Evolutionary conservation across 2,329 filamentous ascomycete species (phyloP).

Genomic region (Arthrocladium fulminans): DNA sequence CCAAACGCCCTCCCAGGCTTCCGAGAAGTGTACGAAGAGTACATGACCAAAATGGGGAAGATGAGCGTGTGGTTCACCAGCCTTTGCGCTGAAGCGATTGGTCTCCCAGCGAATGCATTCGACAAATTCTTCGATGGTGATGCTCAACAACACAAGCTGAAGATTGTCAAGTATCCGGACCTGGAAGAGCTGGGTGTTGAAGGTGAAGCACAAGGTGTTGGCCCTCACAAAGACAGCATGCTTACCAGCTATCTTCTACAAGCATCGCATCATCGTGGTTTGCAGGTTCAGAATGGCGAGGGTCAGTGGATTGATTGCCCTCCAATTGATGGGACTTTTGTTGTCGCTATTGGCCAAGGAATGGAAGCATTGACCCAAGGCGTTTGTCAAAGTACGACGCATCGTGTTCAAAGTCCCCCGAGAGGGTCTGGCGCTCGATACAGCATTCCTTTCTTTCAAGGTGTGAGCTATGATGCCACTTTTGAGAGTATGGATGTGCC

Average conservation of each 20-base stretch:
- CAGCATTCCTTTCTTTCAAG: slow-evolving; percentile 82
- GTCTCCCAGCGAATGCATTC: slow-evolving; percentile 61
- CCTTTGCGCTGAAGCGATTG: slow-evolving; percentile 76
- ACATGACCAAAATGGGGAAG: slow-evolving; percentile 65
- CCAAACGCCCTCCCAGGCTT: slow-evolving; percentile 56
- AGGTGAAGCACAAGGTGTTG: slow-evolving; percentile 49
- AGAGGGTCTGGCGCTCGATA: slow-evolving; percentile 64
- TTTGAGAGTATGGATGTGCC: slow-evolving; percentile 71
- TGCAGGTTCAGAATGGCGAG: slow-evolving; percentile 73
- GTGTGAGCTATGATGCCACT: slow-evolving; percentile 66
- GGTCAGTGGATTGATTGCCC: slow-evolving; percentile 78
- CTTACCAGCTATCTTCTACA: slow-evolving; percentile 73
- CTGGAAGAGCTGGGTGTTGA: slow-evolving; percentile 47
- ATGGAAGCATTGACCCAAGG: slow-evolving; percentile 77
- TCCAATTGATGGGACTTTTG: slow-evolving; percentile 65
- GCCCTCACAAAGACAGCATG: slow-evolving; percentile 81
- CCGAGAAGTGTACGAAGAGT: slow-evolving; percentile 59
- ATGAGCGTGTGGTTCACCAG: slow-evolving; percentile 67
- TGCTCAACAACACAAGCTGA: slow-evolving; percentile 70
- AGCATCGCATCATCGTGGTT: slow-evolving; percentile 62
- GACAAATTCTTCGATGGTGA: slow-evolving; percentile 64
- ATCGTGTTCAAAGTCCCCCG: slow-evolving; percentile 67
- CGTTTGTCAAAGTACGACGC: slow-evolving; percentile 73
- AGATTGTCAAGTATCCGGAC: slow-evolving; percentile 82
- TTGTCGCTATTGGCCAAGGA: slow-evolving; percentile 80